These are phyloP conservation scores for Hypoxylon sp. DNA, from an alignment of 2,329 filamentous ascomycete genomes.

Conservation along the genomic window DNA sequence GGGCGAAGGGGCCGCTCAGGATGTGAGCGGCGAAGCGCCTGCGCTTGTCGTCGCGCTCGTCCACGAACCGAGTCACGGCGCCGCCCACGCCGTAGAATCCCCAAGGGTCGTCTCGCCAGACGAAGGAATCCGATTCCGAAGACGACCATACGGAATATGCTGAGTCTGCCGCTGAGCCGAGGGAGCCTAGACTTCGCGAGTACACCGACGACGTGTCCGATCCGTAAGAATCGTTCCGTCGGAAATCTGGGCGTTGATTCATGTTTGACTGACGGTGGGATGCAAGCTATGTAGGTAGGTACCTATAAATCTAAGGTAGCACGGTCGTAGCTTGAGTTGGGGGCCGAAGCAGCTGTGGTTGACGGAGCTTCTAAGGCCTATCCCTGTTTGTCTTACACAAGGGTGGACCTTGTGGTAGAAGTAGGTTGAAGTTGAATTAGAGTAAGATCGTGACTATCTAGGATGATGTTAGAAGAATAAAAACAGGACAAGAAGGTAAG, in stretches of 20 bases:
- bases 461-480: constrained; percentile 14
- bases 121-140: constrained; percentile 50
- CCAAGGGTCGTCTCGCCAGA: constrained; percentile 50
- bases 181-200: constrained; percentile 36
- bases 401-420: constrained; percentile 28
- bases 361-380: constrained; percentile 20
- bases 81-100: constrained; percentile 50
- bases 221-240: constrained; percentile 32
- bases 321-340: constrained; percentile 2
- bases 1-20: constrained; percentile 53
- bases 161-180: constrained; percentile 31
- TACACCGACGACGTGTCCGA: constrained; percentile 50
- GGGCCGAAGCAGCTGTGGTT: constrained; percentile 13
- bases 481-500: constrained; percentile 32
- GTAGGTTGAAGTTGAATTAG: constrained; percentile 21
- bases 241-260: constrained; percentile 39
- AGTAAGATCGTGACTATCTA: constrained; percentile 8
- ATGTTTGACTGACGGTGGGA: constrained; percentile 30
- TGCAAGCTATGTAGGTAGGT: constrained; percentile 19
- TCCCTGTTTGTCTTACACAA: constrained; percentile 18
- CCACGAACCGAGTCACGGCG: constrained; percentile 51
- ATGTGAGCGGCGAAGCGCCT: constrained; percentile 51
- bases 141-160: constrained; percentile 50
- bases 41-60: constrained; percentile 47
- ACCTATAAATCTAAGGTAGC: constrained; percentile 21